Evolutionary conservation across 208 protist species (phyloP).

Genomic region (Crithidia expoeki): DNA sequence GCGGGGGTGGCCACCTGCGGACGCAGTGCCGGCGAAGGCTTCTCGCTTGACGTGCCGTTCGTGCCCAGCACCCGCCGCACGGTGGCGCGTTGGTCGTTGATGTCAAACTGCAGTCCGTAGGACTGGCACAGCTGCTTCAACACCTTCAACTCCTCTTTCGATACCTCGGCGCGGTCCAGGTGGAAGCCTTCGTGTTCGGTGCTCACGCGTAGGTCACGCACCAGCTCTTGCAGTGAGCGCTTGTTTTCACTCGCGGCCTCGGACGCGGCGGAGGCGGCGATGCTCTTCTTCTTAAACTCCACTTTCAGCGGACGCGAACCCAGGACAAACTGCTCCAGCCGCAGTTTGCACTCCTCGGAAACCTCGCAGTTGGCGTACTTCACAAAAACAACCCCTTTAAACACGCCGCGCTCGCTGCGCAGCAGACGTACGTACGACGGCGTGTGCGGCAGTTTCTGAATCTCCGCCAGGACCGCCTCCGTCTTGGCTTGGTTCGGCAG

Average conservation of each 20-base stretch:
- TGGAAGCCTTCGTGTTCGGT: slow-evolving; percentile 78
- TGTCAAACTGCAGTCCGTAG: slow-evolving; percentile 69
- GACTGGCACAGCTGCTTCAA: slow-evolving; percentile 83
- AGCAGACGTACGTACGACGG: slow-evolving; percentile 87
- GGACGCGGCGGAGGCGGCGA: slow-evolving; percentile 13
- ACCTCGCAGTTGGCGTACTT: slow-evolving; percentile 93
- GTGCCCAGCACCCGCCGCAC: slow-evolving; percentile 60
- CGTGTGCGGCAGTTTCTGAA: slow-evolving; percentile 58
- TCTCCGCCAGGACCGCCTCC: slow-evolving; percentile 62
- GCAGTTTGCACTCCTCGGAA: slow-evolving; percentile 90
- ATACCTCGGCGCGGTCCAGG: slow-evolving; percentile 56
- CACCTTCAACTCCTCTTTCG: slow-evolving; percentile 70
- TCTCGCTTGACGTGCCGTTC: slow-evolving; percentile 39
- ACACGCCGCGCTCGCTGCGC: slow-evolving; percentile 80
- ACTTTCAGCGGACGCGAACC: slow-evolving; percentile 67
- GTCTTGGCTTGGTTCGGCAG: slow-evolving; percentile 73
- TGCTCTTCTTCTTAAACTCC: slow-evolving; percentile 86
- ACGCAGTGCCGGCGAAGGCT: slow-evolving; percentile 67
- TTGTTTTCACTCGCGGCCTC: slow-evolving; percentile 28
- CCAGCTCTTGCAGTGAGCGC: slow-evolving; percentile 63
- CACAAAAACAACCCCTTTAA: slow-evolving; percentile 81
- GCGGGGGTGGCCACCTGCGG: slow-evolving; percentile 32
- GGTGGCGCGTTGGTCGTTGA: slow-evolving; percentile 62
- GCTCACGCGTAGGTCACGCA: slow-evolving; percentile 81
- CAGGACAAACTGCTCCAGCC: slow-evolving; percentile 69